Evolutionary conservation across 2,329 filamentous ascomycete genomes (phyloP).

Genomic region (Magnaporthiopsis poae): DNA sequence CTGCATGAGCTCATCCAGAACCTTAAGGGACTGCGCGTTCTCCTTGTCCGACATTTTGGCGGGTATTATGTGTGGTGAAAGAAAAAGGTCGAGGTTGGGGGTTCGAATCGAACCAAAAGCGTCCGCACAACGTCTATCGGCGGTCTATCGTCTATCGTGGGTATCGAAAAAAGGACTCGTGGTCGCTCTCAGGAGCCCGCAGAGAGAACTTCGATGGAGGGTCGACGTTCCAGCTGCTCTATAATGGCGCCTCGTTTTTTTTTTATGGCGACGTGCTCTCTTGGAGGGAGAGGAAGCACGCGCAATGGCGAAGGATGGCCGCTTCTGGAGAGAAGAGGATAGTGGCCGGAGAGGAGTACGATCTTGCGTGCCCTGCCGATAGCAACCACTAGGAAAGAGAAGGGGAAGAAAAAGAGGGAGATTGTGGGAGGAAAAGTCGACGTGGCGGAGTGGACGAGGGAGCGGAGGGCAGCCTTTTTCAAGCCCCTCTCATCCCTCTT

Average conservation of each 20-base stretch:
- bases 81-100: not conserved
- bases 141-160: slow-evolving; percentile 6
- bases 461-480: slow-evolving; percentile 4
- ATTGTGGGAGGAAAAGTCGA: slow-evolving; percentile 1
- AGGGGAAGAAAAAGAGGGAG: slow-evolving; percentile 7
- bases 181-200: slow-evolving; percentile 6
- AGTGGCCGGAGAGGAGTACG: slow-evolving; percentile 1
- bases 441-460: slow-evolving; percentile 2
- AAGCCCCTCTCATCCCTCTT: not conserved
- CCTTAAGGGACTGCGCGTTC: slow-evolving; percentile 51
- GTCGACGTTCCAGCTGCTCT: slow-evolving; percentile 7
- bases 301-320: not conserved
- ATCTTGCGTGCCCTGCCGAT: slow-evolving; percentile 5
- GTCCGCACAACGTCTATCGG: slow-evolving; percentile 2
- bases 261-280: not conserved
- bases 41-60: slow-evolving; percentile 35
- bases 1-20: slow-evolving; percentile 84
- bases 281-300: slow-evolving; percentile 4
- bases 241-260: slow-evolving; percentile 1
- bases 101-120: slow-evolving; percentile 5
- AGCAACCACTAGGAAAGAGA: slow-evolving; percentile 5
- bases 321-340: slow-evolving; percentile 2
- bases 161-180: slow-evolving; percentile 9
- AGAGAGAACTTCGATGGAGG: slow-evolving; percentile 8
- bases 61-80: slow-evolving; percentile 11